Conservation (phyloP, 1,284 basidiomycete genomes). For the Fistulinella staudtii region DNA sequence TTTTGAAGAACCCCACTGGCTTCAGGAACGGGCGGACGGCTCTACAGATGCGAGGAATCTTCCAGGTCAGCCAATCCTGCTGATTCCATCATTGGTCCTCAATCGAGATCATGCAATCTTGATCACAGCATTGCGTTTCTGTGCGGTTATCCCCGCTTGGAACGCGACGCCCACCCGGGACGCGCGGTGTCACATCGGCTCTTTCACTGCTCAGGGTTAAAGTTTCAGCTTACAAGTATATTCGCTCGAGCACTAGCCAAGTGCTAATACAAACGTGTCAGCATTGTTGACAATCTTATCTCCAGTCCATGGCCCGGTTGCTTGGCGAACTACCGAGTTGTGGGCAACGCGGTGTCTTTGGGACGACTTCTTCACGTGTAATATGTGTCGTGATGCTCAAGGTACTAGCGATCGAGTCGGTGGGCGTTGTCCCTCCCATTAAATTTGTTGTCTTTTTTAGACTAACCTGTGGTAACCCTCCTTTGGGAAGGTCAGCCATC, state of each 20-base stretch:
- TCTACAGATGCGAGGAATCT: conserved; percentile 9
- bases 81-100: conserved; percentile 9
- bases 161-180: conserved; percentile 1
- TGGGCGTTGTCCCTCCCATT: conserved; percentile 19
- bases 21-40: conserved; percentile 9
- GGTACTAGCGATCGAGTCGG: conserved; percentile 28
- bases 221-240: conserved; percentile 9
- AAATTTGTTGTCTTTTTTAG: conserved; percentile 32
- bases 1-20: conserved; percentile 5
- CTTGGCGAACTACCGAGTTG: conserved; percentile 21
- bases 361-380: conserved; percentile 25
- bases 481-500: conserved; percentile 21
- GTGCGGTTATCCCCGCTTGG: conserved; percentile 7
- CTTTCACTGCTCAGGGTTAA: conserved; percentile 12
- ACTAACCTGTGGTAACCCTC: conserved; percentile 11
- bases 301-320: conserved; percentile 15
- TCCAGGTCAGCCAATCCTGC: conserved; percentile 16
- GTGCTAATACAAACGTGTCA: conserved; percentile 13
- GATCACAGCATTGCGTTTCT: conserved; percentile 12
- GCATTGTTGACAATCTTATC: conserved; percentile 27
- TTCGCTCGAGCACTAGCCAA: conserved; percentile 8
- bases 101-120: conserved; percentile 23
- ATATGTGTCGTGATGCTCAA: conserved; percentile 31
- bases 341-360: conserved; percentile 29
- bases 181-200: conserved; percentile 10